phyloP scores from a whole-genome alignment of 495 filamentous ascomycete species.

The Cercophora sp. region DNA sequence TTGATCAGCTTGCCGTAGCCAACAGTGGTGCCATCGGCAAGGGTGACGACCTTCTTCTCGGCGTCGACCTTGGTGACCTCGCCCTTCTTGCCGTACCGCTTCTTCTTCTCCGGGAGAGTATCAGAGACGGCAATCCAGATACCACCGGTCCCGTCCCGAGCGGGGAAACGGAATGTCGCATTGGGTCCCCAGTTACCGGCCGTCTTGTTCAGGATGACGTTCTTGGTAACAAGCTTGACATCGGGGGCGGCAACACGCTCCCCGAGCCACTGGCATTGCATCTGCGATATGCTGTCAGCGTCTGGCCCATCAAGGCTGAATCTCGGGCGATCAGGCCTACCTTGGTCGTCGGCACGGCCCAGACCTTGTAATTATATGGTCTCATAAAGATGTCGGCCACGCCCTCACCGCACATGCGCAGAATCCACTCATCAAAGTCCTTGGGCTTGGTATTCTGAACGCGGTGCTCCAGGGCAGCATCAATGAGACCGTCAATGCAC shows the following conservation, averaged over 20 bases:
- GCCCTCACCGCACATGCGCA: slow-evolving; percentile 85
- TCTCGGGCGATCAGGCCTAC: slow-evolving; percentile 43
- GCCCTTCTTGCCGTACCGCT: slow-evolving; percentile 79
- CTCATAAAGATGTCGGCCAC: slow-evolving; percentile 97
- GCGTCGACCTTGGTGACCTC: slow-evolving; percentile 82
- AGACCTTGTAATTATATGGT: slow-evolving; percentile 99
- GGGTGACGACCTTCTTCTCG: slow-evolving; percentile 72
- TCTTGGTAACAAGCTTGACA: slow-evolving; percentile 90
- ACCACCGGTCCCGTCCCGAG: slow-evolving; percentile 89
- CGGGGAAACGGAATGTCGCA: slow-evolving; percentile 97
- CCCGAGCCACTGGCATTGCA: slow-evolving; percentile 99
- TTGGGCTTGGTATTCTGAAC: slow-evolving; percentile 86
- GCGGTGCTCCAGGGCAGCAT: slow-evolving; percentile 82
- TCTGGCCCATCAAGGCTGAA: neutral
- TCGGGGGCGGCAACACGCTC: slow-evolving; percentile 98
- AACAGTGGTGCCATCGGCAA: slow-evolving; percentile 85
- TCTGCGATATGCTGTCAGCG: slow-evolving; percentile 52
- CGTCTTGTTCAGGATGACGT: slow-evolving; percentile 92
- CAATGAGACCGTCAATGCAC: slow-evolving; percentile 96
- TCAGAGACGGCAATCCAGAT: slow-evolving; percentile 98
- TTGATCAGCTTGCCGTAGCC: slow-evolving; percentile 87
- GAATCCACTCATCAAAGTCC: slow-evolving; percentile 98
- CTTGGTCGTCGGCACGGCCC: slow-evolving; percentile 97
- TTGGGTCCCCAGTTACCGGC: slow-evolving; percentile 99
- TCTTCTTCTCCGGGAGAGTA: slow-evolving; percentile 89